phyloP scores from a whole-genome alignment of 2,329 filamentous ascomycete genomes.

The Alternaria arbusti region DNA sequence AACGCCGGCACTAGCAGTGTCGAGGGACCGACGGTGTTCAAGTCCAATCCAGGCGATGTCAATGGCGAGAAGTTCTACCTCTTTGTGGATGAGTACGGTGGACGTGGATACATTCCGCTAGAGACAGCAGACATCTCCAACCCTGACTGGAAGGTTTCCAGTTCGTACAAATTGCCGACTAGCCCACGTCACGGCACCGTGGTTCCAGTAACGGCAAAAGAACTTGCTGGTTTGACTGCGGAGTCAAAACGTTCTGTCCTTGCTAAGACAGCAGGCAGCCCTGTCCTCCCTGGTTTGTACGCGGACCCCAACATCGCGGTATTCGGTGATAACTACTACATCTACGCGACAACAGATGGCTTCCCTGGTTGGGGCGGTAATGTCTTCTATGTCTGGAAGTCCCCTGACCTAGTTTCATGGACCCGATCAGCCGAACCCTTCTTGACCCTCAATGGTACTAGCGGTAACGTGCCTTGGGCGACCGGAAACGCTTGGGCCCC shows the following conservation, averaged over 20 bases:
- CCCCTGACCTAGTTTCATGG: constrained; percentile 34
- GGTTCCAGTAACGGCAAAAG: constrained; percentile 57
- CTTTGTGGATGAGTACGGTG: constrained; percentile 62
- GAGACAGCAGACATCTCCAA: constrained; percentile 59
- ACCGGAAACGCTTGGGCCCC: constrained; percentile 38
- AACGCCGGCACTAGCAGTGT: constrained; percentile 58
- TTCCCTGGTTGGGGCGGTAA: constrained; percentile 35
- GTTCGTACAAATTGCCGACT: constrained; percentile 54
- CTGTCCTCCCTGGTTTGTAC: constrained; percentile 32
- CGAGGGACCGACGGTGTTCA: constrained; percentile 62
- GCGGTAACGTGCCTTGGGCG: constrained; percentile 38
- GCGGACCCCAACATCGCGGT: constrained; percentile 39
- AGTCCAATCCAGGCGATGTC: constrained; percentile 57
- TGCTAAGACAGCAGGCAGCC: constrained; percentile 15
- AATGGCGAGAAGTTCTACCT: constrained; percentile 63
- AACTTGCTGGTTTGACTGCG: constrained; percentile 47
- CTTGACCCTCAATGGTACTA: constrained; percentile 36
- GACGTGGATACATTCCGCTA: constrained; percentile 61
- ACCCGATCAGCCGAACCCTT: constrained; percentile 28
- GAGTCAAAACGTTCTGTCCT: neutral
- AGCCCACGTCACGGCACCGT: constrained; percentile 63
- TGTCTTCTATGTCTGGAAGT: constrained; percentile 37
- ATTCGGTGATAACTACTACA: constrained; percentile 33
- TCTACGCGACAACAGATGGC: constrained; percentile 38
- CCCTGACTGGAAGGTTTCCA: constrained; percentile 57